Percentiles rank a stretch among this genome's conserved stretches.
These are phyloP conservation scores for Blastobotrys mokoenaii DNA, from an alignment of 805 yeast species.

Conservation along the genomic window DNA sequence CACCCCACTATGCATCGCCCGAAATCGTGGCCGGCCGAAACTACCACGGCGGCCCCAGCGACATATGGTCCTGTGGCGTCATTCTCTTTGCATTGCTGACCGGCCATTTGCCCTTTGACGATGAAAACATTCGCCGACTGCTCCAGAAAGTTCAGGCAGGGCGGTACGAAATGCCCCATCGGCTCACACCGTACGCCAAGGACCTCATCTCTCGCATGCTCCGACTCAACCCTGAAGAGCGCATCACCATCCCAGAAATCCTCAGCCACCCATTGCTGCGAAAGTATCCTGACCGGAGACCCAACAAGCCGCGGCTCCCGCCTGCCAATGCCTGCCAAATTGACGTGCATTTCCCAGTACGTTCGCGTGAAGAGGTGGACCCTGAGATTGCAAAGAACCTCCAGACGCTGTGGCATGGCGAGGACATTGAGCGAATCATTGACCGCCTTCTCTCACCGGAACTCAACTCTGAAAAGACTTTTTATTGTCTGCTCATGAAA, in stretches of 20 bases:
- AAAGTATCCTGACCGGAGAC: conserved; percentile 41
- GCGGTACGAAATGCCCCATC: conserved; percentile 70
- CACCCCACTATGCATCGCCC: conserved; percentile 98
- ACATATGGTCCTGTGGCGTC: conserved; percentile 97
- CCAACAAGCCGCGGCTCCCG: conserved; percentile 10
- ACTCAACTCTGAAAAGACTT: conserved; percentile 70
- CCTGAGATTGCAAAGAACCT: conserved; percentile 65
- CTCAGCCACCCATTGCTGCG: conserved; percentile 71
- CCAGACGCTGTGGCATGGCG: conserved; percentile 77
- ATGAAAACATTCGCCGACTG: conserved; percentile 83
- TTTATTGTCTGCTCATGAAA: conserved; percentile 64
- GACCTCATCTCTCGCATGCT: conserved; percentile 78
- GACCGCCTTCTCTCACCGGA: conserved; percentile 44
- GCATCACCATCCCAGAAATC: conserved; percentile 74
- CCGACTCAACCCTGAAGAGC: conserved; percentile 66
- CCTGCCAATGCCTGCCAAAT: conserved; percentile 11
- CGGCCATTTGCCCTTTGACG: conserved; percentile 95
- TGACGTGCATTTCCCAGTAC: conserved; percentile 28
- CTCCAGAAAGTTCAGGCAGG: conserved; percentile 89
- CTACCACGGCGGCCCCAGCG: conserved; percentile 95
- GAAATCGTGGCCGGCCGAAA: conserved; percentile 93
- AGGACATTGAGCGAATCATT: conserved; percentile 44
- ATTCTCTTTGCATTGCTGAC: conserved; percentile 88
- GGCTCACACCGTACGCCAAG: conserved; percentile 73
- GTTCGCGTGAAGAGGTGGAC: conserved; percentile 47